Percentiles rank a stretch among this genome's conserved stretches.
phyloP scores from a whole-genome alignment of 2,329 filamentous ascomycete genomes.

The Neofusicoccum sp. region DNA sequence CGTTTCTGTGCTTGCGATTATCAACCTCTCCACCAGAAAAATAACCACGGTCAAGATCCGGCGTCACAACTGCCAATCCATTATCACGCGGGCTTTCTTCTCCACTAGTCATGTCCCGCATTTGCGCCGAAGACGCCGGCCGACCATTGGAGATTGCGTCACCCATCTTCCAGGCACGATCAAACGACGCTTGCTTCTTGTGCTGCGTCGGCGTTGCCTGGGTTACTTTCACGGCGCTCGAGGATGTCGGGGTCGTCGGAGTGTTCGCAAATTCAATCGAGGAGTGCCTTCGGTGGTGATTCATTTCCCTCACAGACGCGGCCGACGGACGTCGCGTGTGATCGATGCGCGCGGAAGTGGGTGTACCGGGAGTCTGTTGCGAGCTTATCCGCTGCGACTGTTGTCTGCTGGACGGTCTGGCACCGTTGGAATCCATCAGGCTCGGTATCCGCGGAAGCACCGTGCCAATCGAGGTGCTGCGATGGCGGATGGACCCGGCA shows the following conservation, averaged over 20 bases:
- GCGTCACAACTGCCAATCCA: conserved; percentile 32
- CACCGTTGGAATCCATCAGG: conserved; percentile 32
- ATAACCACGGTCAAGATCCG: conserved; percentile 81
- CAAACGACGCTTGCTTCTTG: conserved; percentile 58
- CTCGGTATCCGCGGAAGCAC: conserved; percentile 40
- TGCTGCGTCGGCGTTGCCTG: conserved; percentile 39
- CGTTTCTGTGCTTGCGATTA: conserved; percentile 64
- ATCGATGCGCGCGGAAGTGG: conserved; percentile 38
- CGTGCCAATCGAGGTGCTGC: conserved; percentile 40
- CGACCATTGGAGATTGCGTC: conserved; percentile 31
- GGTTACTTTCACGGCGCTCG: conserved; percentile 25
- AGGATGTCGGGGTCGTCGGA: conserved; percentile 26
- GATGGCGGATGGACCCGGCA: conserved; percentile 9
- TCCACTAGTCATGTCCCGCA: background rate
- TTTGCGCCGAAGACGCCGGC: conserved; percentile 8
- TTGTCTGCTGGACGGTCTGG: conserved; percentile 28
- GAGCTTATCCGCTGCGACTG: conserved; percentile 31
- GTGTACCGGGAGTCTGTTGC: conserved; percentile 24
- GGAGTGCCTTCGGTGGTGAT: conserved; percentile 83
- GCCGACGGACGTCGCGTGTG: conserved; percentile 64
- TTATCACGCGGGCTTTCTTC: conserved; percentile 26
- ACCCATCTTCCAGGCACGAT: conserved; percentile 58
- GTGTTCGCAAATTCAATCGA: conserved; percentile 68
- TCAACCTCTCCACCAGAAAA: conserved; percentile 89
- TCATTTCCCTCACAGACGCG: conserved; percentile 75